Conservation (phyloP, 768 basidiomycete species). For the Suillus occidentalis region DNA sequence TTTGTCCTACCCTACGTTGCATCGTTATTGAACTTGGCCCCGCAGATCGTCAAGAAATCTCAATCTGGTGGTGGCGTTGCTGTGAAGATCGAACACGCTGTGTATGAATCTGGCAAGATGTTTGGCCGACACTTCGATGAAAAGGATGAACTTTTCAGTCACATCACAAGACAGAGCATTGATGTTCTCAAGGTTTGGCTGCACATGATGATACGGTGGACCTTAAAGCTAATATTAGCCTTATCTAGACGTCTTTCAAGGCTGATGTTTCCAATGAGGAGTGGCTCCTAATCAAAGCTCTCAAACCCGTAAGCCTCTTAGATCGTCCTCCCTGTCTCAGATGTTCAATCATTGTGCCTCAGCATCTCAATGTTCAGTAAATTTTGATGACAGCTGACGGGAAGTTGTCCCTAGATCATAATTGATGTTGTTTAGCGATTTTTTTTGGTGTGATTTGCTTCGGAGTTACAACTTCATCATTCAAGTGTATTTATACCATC, state of each 20-base stretch:
- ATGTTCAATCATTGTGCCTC: background rate
- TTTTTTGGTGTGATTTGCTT: conserved; percentile 14
- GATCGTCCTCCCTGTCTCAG: conserved; percentile 1
- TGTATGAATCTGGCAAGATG: conserved; percentile 93
- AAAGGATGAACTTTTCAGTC: conserved; percentile 90
- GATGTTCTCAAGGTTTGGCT: conserved; percentile 86
- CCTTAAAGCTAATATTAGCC: conserved; percentile 10
- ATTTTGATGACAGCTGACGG: background rate
- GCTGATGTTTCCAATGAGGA: conserved; percentile 87
- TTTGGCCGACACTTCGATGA: conserved; percentile 96
- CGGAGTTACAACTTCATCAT: conserved; percentile 26
- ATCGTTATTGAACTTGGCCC: background rate
- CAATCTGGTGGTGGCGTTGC: conserved; percentile 97
- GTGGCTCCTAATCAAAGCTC: conserved; percentile 86
- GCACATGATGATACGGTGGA: background rate
- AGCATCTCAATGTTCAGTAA: conserved; percentile 42
- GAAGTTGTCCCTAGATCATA: conserved; percentile 10
- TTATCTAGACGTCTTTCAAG: conserved; percentile 74
- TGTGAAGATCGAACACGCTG: conserved; percentile 97
- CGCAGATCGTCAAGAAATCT: conserved; percentile 84
- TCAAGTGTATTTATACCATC: conserved; percentile 32
- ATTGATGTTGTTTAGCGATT: background rate
- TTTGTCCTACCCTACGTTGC: background rate
- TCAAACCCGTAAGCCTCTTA: conserved; percentile 65
- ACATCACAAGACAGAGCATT: conserved; percentile 89